Percentiles rank a stretch among this genome's conserved stretches.
These are phyloP conservation scores for Trifolium fragiferum DNA, from an alignment of 306 rosid genomes.

Conservation along the genomic window DNA sequence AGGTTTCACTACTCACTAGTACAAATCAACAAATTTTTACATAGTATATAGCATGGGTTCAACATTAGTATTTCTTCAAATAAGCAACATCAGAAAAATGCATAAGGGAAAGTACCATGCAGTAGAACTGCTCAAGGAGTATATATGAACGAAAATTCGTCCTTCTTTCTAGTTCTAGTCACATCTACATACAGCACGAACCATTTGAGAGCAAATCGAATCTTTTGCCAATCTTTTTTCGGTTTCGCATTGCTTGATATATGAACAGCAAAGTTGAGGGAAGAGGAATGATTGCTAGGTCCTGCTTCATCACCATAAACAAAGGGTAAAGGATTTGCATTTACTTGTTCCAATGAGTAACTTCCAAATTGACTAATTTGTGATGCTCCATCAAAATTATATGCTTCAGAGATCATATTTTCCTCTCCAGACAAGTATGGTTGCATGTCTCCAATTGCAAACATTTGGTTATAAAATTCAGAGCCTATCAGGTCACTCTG, in stretches of 20 bases:
- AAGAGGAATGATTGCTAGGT: not conserved
- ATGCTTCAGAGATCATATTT: no score
- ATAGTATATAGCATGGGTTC: no score
- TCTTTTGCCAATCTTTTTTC: conserved; percentile 52
- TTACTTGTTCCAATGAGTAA: conserved; percentile 36
- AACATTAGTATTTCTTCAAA: no score
- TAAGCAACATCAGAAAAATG: no score
- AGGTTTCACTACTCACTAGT: no score
- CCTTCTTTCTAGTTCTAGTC: conserved; percentile 37
- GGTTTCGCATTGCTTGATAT: not conserved
- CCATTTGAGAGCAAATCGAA: conserved; percentile 43
- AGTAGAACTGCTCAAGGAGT: no score
- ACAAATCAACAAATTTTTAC: no score
- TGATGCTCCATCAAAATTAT: not conserved
- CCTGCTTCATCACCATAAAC: conserved; percentile 29
- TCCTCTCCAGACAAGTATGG: conserved; percentile 14
- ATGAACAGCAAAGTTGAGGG: not conserved
- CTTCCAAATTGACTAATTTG: conserved; percentile 15
- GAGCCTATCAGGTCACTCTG: not conserved
- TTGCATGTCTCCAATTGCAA: not conserved
- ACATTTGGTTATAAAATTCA: not conserved
- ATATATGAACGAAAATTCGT: not conserved
- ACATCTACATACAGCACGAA: conserved; percentile 1
- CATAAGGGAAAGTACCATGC: no score
- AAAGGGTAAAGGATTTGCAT: not conserved